A percentile compares a stretch with the other conserved stretches of the same genome.
Evolutionary conservation across 176 grass and related monocot genomes (phyloP).

Genomic region (Poa annua): DNA sequence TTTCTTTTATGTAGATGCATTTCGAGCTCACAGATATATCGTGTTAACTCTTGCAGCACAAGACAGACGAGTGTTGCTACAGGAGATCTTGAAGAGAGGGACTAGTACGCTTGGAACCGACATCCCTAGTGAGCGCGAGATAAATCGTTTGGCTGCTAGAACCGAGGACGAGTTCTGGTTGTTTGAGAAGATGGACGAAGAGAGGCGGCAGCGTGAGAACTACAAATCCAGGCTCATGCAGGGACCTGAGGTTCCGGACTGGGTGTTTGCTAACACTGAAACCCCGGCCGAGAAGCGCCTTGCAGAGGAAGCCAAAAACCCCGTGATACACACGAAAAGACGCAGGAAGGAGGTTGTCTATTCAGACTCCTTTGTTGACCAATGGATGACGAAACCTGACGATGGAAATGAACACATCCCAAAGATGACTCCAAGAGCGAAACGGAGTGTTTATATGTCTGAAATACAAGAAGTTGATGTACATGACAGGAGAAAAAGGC

Average conservation of each 20-base stretch:
- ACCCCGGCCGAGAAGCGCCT: slow-evolving; percentile 44
- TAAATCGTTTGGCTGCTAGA: slow-evolving; percentile 93
- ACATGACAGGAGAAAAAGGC: slow-evolving; percentile 37
- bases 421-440: slow-evolving; percentile 67
- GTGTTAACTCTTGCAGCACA: slow-evolving; percentile 65
- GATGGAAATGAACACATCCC: slow-evolving; percentile 73
- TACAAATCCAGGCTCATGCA: slow-evolving; percentile 94
- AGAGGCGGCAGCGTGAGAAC: slow-evolving; percentile 85
- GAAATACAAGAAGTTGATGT: slow-evolving; percentile 47
- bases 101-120: slow-evolving; percentile 94
- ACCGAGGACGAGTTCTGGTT: slow-evolving; percentile 92
- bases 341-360: slow-evolving; percentile 94
- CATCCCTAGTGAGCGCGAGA: slow-evolving; percentile 94
- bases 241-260: slow-evolving; percentile 86
- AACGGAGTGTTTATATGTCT: slow-evolving; percentile 51
- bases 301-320: slow-evolving; percentile 46
- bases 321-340: slow-evolving; percentile 63
- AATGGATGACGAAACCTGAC: slow-evolving; percentile 93
- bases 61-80: slow-evolving; percentile 86
- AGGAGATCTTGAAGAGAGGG: slow-evolving; percentile 93
- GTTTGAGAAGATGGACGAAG: slow-evolving; percentile 99
- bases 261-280: slow-evolving; percentile 72
- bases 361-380: slow-evolving; percentile 78
- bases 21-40: slow-evolving; percentile 23
- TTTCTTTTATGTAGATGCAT: neutral